Percentiles rank a stretch among this genome's conserved stretches.
Conservation (phyloP, 257 asterid genomes). For the Lycium ferocissimum region DNA sequence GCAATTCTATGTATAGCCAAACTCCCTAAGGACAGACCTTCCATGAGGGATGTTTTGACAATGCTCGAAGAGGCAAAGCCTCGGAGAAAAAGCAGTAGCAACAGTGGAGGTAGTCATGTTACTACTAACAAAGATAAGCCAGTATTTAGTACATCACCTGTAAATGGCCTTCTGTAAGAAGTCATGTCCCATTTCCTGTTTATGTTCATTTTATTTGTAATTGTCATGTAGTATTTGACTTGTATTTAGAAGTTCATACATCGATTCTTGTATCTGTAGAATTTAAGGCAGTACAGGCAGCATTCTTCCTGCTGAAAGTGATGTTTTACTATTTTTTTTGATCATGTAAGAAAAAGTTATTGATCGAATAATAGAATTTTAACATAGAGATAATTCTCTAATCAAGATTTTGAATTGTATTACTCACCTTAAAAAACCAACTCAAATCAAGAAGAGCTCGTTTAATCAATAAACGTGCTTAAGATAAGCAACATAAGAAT, state of each 20-base stretch:
- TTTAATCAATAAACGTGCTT: neutral
- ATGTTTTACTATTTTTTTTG: conserved; percentile 13
- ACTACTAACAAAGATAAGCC: conserved; percentile 40
- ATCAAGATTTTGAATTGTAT: neutral
- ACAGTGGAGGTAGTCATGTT: conserved; percentile 25
- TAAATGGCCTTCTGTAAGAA: conserved; percentile 40
- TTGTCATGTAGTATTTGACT: conserved; percentile 31
- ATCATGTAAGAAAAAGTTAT: conserved; percentile 15
- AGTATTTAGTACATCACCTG: conserved; percentile 49
- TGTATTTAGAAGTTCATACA: conserved; percentile 21
- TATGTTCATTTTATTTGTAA: conserved; percentile 4
- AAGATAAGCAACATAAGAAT: neutral
- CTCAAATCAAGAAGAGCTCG: neutral
- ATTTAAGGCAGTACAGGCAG: conserved; percentile 24
- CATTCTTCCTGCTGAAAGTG: neutral
- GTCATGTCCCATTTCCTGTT: neutral
- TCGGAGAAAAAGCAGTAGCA: conserved; percentile 49
- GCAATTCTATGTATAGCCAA: conserved; percentile 55
- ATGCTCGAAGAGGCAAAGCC: conserved; percentile 63
- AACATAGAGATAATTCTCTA: neutral
- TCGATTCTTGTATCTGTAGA: conserved; percentile 28
- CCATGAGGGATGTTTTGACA: conserved; percentile 59
- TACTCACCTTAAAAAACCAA: neutral
- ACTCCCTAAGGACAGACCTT: conserved; percentile 59
- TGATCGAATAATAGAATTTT: neutral